Conservation (phyloP, 805 yeast species). For the Candida xyloterini region DNA sequence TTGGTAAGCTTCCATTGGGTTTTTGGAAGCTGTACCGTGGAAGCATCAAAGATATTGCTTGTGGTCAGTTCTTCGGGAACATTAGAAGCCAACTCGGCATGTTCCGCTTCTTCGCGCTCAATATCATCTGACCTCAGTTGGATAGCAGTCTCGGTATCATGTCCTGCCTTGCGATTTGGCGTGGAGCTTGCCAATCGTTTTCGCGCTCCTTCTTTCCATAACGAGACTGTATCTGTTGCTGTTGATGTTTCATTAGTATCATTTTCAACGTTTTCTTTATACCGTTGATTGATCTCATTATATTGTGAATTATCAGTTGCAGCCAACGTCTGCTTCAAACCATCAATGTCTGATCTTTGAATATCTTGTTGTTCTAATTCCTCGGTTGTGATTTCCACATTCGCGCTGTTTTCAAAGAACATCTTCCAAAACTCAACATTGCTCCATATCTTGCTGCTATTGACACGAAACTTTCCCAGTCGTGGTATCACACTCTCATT, state of each 20-base stretch:
- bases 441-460: slow-evolving; percentile 60
- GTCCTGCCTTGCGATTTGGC: slow-evolving; percentile 18
- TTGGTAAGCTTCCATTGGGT: slow-evolving; percentile 18
- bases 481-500: slow-evolving; percentile 67
- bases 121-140: slow-evolving; percentile 18
- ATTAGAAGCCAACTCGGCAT: slow-evolving; percentile 2
- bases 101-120: slow-evolving; percentile 14
- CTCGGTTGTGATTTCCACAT: slow-evolving; percentile 29
- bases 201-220: slow-evolving; percentile 21
- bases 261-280: slow-evolving; percentile 14
- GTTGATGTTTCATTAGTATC: slow-evolving; percentile 15
- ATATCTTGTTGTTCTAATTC: slow-evolving; percentile 8
- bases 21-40: slow-evolving; percentile 15
- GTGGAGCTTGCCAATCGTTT: slow-evolving; percentile 20
- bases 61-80: slow-evolving; percentile 18
- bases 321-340: slow-evolving; percentile 4
- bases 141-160: slow-evolving; percentile 12
- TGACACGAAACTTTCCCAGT: slow-evolving; percentile 55
- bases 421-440: slow-evolving; percentile 73
- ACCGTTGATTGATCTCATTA: slow-evolving; percentile 18
- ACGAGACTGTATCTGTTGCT: slow-evolving; percentile 18
- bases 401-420: slow-evolving; percentile 56
- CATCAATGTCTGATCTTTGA: neutral
- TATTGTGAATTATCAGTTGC: slow-evolving; percentile 14
- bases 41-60: slow-evolving; percentile 19